These are phyloP conservation scores for Fusarium sp. DNA, from an alignment of 2,329 filamentous ascomycete genomes.

Conservation along the genomic window DNA sequence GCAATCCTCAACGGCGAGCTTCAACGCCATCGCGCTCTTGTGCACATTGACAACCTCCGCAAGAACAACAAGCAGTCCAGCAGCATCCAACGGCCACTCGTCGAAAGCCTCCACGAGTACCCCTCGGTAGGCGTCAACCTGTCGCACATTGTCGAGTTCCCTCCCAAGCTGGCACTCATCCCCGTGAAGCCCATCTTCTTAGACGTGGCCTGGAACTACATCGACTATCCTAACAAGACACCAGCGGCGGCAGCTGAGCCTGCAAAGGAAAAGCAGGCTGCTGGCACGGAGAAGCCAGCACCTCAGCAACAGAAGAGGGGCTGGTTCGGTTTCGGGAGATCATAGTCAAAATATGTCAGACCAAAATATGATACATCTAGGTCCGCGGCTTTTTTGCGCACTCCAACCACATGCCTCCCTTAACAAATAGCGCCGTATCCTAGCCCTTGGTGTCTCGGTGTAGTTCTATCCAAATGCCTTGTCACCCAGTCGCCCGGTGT, in stretches of 20 bases:
- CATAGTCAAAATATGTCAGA: slow-evolving; percentile 40
- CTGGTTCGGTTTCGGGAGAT: slow-evolving; percentile 81
- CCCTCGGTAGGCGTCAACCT: slow-evolving; percentile 79
- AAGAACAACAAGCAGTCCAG: slow-evolving; percentile 60
- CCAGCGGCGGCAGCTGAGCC: slow-evolving; percentile 41
- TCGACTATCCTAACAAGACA: slow-evolving; percentile 82
- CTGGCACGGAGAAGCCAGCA: slow-evolving; percentile 47
- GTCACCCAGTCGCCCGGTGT: slow-evolving; percentile 28
- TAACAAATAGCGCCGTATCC: slow-evolving; percentile 4
- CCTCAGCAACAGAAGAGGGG: slow-evolving; percentile 69
- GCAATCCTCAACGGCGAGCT: slow-evolving; percentile 77
- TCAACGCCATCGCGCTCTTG: slow-evolving; percentile 85
- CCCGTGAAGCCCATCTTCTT: slow-evolving; percentile 96
- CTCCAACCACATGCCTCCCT: slow-evolving; percentile 12
- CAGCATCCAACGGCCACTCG: slow-evolving; percentile 64
- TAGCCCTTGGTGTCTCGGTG: slow-evolving; percentile 28
- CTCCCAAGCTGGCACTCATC: slow-evolving; percentile 83
- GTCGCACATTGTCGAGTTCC: slow-evolving; percentile 85
- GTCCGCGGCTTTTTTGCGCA: slow-evolving; percentile 19
- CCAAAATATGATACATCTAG: slow-evolving; percentile 29
- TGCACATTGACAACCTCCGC: slow-evolving; percentile 79
- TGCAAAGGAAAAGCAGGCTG: slow-evolving; percentile 45
- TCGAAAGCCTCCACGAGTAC: slow-evolving; percentile 82
- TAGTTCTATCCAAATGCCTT: slow-evolving; percentile 22
- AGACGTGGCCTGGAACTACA: slow-evolving; percentile 97